Evolutionary conservation across 2,329 filamentous ascomycete genomes (phyloP), one percentile per base, ranked within the genome.

Genomic region (Paecilomyces sp.): DNA sequence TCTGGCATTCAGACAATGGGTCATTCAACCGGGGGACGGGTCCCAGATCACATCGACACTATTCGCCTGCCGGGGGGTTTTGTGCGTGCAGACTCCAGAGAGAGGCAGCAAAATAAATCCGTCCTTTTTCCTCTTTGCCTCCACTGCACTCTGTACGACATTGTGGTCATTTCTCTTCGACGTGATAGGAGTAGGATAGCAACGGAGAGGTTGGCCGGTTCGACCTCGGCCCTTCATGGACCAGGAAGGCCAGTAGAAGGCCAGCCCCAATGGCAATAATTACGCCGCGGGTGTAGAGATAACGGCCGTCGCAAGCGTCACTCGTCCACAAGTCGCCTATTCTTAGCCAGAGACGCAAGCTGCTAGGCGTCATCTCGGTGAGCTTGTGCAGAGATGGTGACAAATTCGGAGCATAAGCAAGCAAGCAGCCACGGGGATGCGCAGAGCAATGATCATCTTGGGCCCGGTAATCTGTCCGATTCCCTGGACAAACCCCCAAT

Each of bases 1-100:
- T 66, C 63, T 59, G 50, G 41, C 3, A 28, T 28, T 28, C 25
- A 28, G 25, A 28, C 41, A 18, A 47, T 47, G 41, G 41, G 41
- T 36, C 41, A 18, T 47, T 28, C 36, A 18, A n/a, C n/a, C 31
- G 31, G 31, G 31, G 15, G 36, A 47, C 36, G 36, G 15, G 41
- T 47, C 41, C 41, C 41, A 47, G 41, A 47, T 47, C 41, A 47
- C n/a, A 47, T 47, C 41, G 41, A 47, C 15, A 18, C 41, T 18
- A 47, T 47, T 18, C n/a, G 41, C 18, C 41, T 47, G 3, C 18
- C 41, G 15, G 36, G 36, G 31, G 31, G 15, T 47, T 47, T 8
- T 18, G 41, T 47, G 18, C 41, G n/a, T 41, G 36, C 36, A 41
- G 36, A n/a, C n/a, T n/a, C n/a, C n/a, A 36, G 34, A 36, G 34